Evolutionary conservation across 2,329 filamentous ascomycete species (phyloP), one percentile per base, ranked within the genome.

Genomic region (Aspergillus calidoustus): DNA sequence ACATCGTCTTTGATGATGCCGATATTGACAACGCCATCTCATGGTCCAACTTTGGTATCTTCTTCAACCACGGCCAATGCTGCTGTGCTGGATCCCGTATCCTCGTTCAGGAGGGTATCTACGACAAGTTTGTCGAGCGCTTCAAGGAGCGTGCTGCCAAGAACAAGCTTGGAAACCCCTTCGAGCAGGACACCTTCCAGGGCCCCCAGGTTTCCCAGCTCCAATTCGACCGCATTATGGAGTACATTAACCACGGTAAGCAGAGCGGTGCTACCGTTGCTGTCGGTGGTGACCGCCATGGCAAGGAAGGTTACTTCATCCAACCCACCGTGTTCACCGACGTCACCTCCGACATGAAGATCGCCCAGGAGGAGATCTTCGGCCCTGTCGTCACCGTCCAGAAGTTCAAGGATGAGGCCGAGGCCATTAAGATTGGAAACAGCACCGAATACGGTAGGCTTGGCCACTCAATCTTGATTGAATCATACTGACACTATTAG

Each of bases 201-300:
- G 91, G 91, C 54, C 91, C 91, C 43, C 91, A 93, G 81, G 88
- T 94, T 73, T 91, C 89, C 67, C 83, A 93, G 80, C 81, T 93
- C 54, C 91, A 95, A 80, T 94, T 90, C 73, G 91, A 94, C 82
- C 89, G 91, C 69, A 92, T 94, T 82, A 93, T 94, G 91, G 83
- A 72, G 64, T 76, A 74, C 79, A 89, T 89, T 72, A 79, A 93
- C 76, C 81, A 85, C 67, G 87, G 87, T 62, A 88, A 89, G 80
- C 80, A 85, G 68, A 81, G 79, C n/a, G 87, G 87, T 72, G 87
- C 87, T 60, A 89, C 78, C 48, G 75, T 93, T 66, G 86, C 87
- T 71, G 84, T 81, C 54, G 87, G 87, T 68, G 87, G 87, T 72
- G 89, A 89, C 76, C 88, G 87, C 68, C 89, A 89, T 77, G 91